These are phyloP conservation scores for Colletotrichum australisinense DNA, from an alignment of 2,329 filamentous ascomycete species.

Conservation along the genomic window DNA sequence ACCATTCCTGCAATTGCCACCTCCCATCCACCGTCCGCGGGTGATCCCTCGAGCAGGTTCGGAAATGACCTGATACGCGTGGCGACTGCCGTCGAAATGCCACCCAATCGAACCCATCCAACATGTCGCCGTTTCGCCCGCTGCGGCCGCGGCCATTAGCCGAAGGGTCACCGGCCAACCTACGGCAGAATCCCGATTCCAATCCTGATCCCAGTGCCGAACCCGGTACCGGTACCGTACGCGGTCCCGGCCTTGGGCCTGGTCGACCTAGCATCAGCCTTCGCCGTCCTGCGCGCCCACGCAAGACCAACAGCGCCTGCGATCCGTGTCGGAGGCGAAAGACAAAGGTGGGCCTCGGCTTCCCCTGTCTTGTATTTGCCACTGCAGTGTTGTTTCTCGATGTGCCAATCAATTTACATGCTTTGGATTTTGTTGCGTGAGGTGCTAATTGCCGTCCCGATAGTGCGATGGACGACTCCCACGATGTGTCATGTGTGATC, in stretches of 20 bases:
- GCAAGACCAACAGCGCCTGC: conserved; percentile 19
- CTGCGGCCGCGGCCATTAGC: conserved; percentile 2
- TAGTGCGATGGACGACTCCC: conserved; percentile 24
- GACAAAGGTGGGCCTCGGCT: conserved; percentile 4
- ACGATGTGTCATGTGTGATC: conserved; percentile 22
- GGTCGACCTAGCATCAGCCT: background rate
- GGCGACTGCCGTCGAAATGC: background rate
- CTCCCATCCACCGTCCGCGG: background rate
- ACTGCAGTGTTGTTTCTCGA: too few species aligned
- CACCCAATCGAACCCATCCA: background rate
- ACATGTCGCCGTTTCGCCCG: conserved; percentile 1
- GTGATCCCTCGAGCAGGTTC: background rate
- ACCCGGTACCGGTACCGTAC: background rate
- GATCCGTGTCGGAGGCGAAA: conserved; percentile 26
- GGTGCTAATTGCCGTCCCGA: background rate
- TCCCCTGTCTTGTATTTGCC: background rate
- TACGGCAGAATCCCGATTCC: background rate
- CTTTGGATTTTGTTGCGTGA: background rate
- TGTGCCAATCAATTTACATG: background rate
- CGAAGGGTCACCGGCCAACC: background rate
- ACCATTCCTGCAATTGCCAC: background rate
- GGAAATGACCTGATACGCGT: background rate
- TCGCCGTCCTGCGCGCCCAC: background rate
- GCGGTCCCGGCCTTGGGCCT: background rate
- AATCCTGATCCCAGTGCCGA: background rate